Evolutionary conservation across 2,329 filamentous ascomycete genomes (phyloP), one percentile per base, ranked within the genome.

Genomic region (Ceratocystis cacaofunesta): DNA sequence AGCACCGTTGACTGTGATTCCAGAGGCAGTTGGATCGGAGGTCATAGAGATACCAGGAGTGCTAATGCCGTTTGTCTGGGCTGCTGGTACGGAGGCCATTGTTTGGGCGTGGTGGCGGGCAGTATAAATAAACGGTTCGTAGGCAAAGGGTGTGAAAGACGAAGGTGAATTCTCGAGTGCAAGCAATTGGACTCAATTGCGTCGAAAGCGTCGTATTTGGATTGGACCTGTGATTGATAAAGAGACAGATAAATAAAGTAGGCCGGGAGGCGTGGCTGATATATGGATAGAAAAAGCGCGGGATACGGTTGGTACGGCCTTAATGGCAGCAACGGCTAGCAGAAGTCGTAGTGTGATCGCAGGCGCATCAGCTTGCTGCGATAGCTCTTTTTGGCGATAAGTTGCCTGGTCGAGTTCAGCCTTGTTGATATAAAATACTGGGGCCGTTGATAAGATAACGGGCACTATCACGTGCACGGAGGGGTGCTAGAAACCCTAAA

Each of bases 41-140:
- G 52, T 57, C 52, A 57, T 57, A 68, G 71, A 74, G 41, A 74
- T 70, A 6, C 79, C 75, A 46, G 78, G 72, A 22, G 75, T 67
- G 1, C 77, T 73, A 28, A 80, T 74, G 68, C 82, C 83, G 71
- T 85, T 85, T 8, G 80, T 77, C 70, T 84, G 81, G 46, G 68
- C 52, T 50, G 69, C 19, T 52, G 63, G 32, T 55, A 57, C 68
- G 8, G 69, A 63, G 28, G 66, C 62, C 22, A 62, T 65, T 30
- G 58, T 50, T 48, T 43, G 46, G 57, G n/a, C 58, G 62, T 30
- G 15, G 36, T 15, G 10, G 36, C 36, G 3, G 36, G 36, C 10
- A 41, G 8, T 41, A 15, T 15, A 4, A 41, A 15, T 5, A 41
- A 41, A 15, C 36, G 36, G 10, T 8, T 41, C 7, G 48, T 22